Evolutionary conservation across 331 rosid genomes (phyloP).

Genomic region (Dryas integrifolia): DNA sequence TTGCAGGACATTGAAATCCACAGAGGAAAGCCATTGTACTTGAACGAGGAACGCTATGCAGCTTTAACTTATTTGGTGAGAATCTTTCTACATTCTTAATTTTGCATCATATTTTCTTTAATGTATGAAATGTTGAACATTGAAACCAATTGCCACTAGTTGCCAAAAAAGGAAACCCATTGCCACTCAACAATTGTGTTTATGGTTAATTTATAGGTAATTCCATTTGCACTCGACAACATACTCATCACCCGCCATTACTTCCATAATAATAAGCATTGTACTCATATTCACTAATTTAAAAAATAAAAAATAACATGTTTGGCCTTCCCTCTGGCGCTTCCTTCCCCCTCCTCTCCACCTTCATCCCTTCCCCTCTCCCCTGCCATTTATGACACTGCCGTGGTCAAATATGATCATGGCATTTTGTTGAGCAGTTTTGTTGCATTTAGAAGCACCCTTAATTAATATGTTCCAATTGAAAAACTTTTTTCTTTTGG

Average conservation of each 20-base stretch:
- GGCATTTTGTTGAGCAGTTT: not conserved
- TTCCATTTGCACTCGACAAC: not conserved
- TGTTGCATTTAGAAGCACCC: not conserved
- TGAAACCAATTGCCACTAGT: not conserved
- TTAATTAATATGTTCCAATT: not conserved
- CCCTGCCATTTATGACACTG: not conserved
- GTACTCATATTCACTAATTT: not conserved
- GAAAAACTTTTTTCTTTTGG: not conserved
- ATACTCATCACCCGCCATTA: not conserved
- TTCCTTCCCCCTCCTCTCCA: not conserved
- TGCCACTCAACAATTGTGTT: not conserved
- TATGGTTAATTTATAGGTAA: not conserved
- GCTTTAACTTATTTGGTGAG: constrained; percentile 79
- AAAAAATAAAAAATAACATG: not conserved
- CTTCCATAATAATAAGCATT: not conserved
- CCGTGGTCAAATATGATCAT: not conserved
- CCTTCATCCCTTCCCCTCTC: not conserved
- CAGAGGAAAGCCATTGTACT: constrained; percentile 87
- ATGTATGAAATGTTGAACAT: constrained; percentile 1
- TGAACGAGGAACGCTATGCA: constrained; percentile 92
- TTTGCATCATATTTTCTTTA: not conserved
- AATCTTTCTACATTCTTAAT: not conserved
- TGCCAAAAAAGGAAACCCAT: not conserved
- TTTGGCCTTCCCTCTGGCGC: not conserved
- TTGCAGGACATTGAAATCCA: constrained; percentile 75